phyloP scores from a whole-genome alignment of 768 basidiomycete genomes.

The Termitomyces titanicus region DNA sequence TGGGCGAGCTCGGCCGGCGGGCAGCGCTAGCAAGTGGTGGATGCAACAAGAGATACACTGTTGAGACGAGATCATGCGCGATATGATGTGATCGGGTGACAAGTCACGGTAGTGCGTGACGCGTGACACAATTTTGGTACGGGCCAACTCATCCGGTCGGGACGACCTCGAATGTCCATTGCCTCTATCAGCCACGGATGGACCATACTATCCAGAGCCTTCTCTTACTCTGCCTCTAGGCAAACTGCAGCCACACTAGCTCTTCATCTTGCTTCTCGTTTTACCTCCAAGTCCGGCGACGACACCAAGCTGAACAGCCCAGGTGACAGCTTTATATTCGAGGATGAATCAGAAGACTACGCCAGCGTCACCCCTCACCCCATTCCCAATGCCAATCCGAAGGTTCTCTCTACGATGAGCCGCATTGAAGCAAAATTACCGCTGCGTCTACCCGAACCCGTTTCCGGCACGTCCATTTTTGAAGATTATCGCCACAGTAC shows the following conservation, averaged over 20 bases:
- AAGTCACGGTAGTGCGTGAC: slow-evolving; percentile 7
- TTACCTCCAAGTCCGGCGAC: slow-evolving; percentile 1
- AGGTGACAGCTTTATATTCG: slow-evolving; percentile 21
- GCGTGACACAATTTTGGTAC: slow-evolving; percentile 9
- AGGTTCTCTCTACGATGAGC: slow-evolving; percentile 19
- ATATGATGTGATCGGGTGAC: not conserved
- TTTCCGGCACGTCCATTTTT: slow-evolving; percentile 25
- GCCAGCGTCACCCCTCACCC: slow-evolving; percentile 7
- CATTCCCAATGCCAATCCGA: slow-evolving; percentile 11
- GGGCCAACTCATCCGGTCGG: not conserved
- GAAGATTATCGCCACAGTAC: slow-evolving; percentile 27
- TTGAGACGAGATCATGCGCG: not conserved
- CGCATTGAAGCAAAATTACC: slow-evolving; percentile 28
- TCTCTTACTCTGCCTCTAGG: slow-evolving; percentile 10
- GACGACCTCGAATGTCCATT: slow-evolving; percentile 29
- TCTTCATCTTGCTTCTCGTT: slow-evolving; percentile 4
- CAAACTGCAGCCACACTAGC: slow-evolving; percentile 6
- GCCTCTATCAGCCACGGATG: slow-evolving; percentile 22
- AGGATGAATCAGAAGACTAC: slow-evolving; percentile 30
- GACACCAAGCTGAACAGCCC: not conserved
- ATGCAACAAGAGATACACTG: slow-evolving; percentile 3
- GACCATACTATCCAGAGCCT: slow-evolving; percentile 10
- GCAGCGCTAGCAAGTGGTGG: slow-evolving; percentile 21
- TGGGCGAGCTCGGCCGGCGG: slow-evolving; percentile 43
- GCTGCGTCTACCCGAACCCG: slow-evolving; percentile 23